Percentiles rank a stretch among this genome's conserved stretches.
Conservation (phyloP, 768 basidiomycete genomes). For the Leccinum aurantiacum region DNA sequence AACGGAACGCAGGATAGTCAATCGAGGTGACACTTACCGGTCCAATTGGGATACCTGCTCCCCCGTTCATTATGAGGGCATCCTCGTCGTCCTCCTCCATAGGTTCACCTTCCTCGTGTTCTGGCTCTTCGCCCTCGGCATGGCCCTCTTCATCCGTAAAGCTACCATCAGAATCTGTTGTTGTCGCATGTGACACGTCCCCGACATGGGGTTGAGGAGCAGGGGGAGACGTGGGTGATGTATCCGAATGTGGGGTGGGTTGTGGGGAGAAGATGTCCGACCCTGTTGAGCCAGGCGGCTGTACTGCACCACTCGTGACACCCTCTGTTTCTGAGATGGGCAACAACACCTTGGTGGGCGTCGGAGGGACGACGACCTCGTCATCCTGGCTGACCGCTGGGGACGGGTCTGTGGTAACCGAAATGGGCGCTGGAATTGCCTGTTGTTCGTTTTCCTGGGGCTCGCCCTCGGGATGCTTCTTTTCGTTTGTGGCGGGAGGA, state of each 20-base stretch:
- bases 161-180: constrained; percentile 37
- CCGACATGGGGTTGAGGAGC: constrained; percentile 30
- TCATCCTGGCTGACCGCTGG: constrained; percentile 29
- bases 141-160: constrained; percentile 66
- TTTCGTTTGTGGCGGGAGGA: constrained; percentile 29
- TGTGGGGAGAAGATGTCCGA: constrained; percentile 33
- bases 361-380: constrained; percentile 47
- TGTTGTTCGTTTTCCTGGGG: constrained; percentile 39
- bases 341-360: constrained; percentile 44
- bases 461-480: constrained; percentile 25
- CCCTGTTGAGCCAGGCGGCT: constrained; percentile 83
- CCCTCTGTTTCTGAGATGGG: constrained; percentile 81
- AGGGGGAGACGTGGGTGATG: constrained; percentile 23
- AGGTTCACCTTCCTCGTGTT: constrained; percentile 57
- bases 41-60: constrained; percentile 94
- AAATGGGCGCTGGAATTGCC: constrained; percentile 24
- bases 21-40: too few species aligned
- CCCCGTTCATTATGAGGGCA: constrained; percentile 83
- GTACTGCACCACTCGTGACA: constrained; percentile 88
- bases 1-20: too few species aligned
- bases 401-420: constrained; percentile 22
- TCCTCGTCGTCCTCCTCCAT: constrained; percentile 87
- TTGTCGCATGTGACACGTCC: constrained; percentile 32
- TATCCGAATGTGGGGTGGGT: constrained; percentile 24
- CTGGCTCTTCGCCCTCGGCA: constrained; percentile 68